Evolutionary conservation across 768 basidiomycete genomes (phyloP).

Genomic region (Leccinum disarticulatum): DNA sequence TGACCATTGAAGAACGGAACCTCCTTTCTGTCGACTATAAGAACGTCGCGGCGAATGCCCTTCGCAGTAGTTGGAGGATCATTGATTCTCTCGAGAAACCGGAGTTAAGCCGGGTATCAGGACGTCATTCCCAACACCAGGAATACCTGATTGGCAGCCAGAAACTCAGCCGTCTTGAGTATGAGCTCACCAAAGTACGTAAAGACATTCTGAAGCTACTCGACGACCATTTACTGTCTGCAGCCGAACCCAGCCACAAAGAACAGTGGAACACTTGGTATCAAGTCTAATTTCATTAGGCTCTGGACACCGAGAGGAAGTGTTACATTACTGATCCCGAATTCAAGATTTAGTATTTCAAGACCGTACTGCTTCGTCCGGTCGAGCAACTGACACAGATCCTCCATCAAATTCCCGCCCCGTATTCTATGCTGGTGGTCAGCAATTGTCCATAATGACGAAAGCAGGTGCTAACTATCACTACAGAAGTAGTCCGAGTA

Average conservation of each 20-base stretch:
- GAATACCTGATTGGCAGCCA: slow-evolving; percentile 60
- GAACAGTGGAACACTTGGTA: slow-evolving; percentile 38
- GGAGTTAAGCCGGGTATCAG: slow-evolving; percentile 35
- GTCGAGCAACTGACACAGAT: slow-evolving; percentile 94
- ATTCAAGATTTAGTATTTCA: slow-evolving; percentile 94
- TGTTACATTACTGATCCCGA: slow-evolving; percentile 79
- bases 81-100: slow-evolving; percentile 75
- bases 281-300: slow-evolving; percentile 11
- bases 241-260: slow-evolving; percentile 55
- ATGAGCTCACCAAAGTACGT: slow-evolving; percentile 73
- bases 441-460: not conserved
- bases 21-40: slow-evolving; percentile 89
- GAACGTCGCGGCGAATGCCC: slow-evolving; percentile 77
- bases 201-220: slow-evolving; percentile 75
- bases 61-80: slow-evolving; percentile 83
- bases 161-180: slow-evolving; percentile 74
- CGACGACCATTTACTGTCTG: slow-evolving; percentile 56
- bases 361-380: slow-evolving; percentile 89
- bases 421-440: slow-evolving; percentile 66
- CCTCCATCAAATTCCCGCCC: slow-evolving; percentile 96
- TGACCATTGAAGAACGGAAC: slow-evolving; percentile 85
- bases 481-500: slow-evolving; percentile 74
- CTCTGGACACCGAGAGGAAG: slow-evolving; percentile 43
- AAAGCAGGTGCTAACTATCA: slow-evolving; percentile 59
- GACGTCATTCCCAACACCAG: slow-evolving; percentile 39